Evolutionary conservation across 139 green algal species (phyloP), one percentile per base, ranked within the genome.

Genomic region (Raphidocelis subcapitata): DNA sequence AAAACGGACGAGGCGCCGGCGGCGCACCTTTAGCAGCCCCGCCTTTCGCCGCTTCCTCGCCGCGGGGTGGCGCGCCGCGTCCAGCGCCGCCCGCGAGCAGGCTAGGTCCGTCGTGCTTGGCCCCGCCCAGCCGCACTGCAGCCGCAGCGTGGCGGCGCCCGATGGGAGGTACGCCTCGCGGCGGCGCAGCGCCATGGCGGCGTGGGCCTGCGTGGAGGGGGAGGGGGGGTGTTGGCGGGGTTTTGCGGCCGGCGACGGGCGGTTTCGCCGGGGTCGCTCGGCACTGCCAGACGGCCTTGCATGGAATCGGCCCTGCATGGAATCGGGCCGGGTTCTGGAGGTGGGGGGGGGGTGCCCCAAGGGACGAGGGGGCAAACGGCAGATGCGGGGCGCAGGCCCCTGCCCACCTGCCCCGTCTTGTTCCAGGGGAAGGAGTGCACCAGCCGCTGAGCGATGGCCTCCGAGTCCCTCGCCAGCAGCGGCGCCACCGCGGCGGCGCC

Each of bases 391-490:
- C 26, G 26, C 55, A 15, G 55, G 8, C 21, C 29, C 29, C 23
- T 3, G 21, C 20, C 5, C 55, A 63, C 55, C 26, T 63, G 26
- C 26, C 62, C 77, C 8, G 72, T 31, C 21, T 77, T 18, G 69
- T 56, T 79, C 72, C 77, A 85, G 29, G 81, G 81, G 46, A 84
- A 85, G 18, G 81, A 46, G 55, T 87, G 81, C n/a, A 65, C 62
- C 36, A 89, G 62, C 52, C 65, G 74, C 33, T 67, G 23, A 23
- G 73, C 63, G 21, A 89, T 74, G 23, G 31, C 37, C 64, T 76
- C 69, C 55, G 63, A 54, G 63, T 72, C 72, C n/a, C 21, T 24
- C 57, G 80, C 23, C 36, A 82, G 67, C 49, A 71, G 35, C 51
- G 65, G 61, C 33, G 52, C 35, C 37, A 51, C 54, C 23, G 54